These are phyloP conservation scores for Takashimella koratensis DNA, from an alignment of 1,284 basidiomycete species.

Conservation along the genomic window DNA sequence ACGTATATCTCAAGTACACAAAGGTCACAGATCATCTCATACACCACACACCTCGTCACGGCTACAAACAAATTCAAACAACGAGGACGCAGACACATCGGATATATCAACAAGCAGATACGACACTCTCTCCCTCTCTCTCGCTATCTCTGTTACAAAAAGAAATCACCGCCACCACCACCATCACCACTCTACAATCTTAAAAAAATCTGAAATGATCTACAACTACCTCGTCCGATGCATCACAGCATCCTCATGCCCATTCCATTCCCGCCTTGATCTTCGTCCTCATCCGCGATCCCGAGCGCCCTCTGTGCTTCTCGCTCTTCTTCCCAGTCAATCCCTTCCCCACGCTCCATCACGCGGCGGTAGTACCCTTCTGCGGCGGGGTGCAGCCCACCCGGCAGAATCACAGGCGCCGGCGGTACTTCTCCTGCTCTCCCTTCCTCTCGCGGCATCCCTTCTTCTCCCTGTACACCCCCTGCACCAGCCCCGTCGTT, in stretches of 20 bases:
- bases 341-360: conserved; percentile 30
- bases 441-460: background rate
- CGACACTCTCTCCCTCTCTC: background rate
- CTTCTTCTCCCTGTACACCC: background rate
- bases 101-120: too few relatives aligned
- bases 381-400: conserved; percentile 25
- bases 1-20: too few relatives aligned
- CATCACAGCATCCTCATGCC: conserved; percentile 16
- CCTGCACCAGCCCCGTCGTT: too few relatives aligned
- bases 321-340: conserved; percentile 48
- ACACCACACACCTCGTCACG: too few relatives aligned
- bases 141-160: background rate
- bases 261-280: conserved; percentile 11
- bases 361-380: conserved; percentile 36
- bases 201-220: too few relatives aligned
- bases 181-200: background rate
- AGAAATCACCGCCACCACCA: background rate
- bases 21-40: too few relatives aligned
- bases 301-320: conserved; percentile 41
- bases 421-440: too few relatives aligned
- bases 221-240: too few relatives aligned
- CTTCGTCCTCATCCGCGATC: conserved; percentile 32
- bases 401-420: conserved; percentile 20
- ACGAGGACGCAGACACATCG: too few relatives aligned
- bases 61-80: too few relatives aligned